Evolutionary conservation across 768 basidiomycete genomes (phyloP), one percentile per base, ranked within the genome.

Genomic region (Chalciporus sphaerocephalus): DNA sequence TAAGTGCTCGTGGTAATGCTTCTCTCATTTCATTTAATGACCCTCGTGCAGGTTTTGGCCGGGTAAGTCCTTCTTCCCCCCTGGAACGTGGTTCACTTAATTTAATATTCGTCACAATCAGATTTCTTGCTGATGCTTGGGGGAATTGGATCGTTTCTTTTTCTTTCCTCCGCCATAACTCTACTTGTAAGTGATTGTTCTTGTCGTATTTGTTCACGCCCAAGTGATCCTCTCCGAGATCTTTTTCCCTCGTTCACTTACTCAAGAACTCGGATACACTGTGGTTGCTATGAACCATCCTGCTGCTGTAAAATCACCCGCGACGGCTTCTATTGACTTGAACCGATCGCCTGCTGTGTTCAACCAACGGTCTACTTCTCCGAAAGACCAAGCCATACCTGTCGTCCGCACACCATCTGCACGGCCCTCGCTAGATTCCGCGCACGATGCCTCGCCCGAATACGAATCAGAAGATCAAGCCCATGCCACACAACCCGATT

Each of bases 131-230:
- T 83, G 37, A 82, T 87, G 79, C 54, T 83, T 42, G 82, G 79
- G 17, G 87, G 75, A 15, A 74, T 91, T 23, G 88, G 88, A 12
- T 83, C 83, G 54, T 81, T 90, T 56, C n/a, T n/a, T n/a, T n/a
- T n/a, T n/a, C 73, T 87, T 17, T 91, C 88, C 4, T 88, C 88
- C 20, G 80, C 80, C 15, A 85, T 91, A 18, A 92, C 89, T 4
- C 72, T 92, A 24, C 72, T 91, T 24, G 88, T 88, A 57, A 57
- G 81, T 64, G 38, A 13, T 38, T 16, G 20, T 32, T 18, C 35
- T 38, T 23, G 39, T 18, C 22, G 44, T 23, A 13, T 9, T 27
- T 35, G 17, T 22, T 4, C 32, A 18, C 36, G n/a, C 38, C 36
- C 28, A 24, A 9, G 16, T 32, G 17, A 23, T 20, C 40, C 6